These are phyloP conservation scores for Tanacetum coccineum DNA, from an alignment of 129 eudicot genomes.

Conservation along the genomic window DNA sequence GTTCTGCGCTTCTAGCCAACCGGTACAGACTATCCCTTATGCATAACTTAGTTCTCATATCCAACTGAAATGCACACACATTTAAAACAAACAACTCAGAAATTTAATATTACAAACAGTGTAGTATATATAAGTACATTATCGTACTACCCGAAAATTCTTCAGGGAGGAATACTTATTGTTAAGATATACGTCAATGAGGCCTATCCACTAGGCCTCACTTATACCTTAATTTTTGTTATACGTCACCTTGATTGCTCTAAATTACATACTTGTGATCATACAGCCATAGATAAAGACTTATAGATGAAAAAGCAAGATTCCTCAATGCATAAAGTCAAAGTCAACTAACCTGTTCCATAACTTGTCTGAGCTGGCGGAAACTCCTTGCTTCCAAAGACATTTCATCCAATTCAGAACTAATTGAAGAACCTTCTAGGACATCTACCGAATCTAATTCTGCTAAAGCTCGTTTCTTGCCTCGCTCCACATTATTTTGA, in stretches of 20 bases:
- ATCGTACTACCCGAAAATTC: background rate
- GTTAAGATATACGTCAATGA: background rate
- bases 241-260: too few species aligned
- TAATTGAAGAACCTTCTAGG: slow-evolving; percentile 50
- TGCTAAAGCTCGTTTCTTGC: slow-evolving; percentile 25
- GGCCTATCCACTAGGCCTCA: background rate
- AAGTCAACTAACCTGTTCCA: slow-evolving; percentile 61
- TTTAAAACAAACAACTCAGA: slow-evolving; percentile 20
- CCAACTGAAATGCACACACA: slow-evolving; percentile 59
- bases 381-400: slow-evolving; percentile 77
- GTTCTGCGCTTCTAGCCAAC: slow-evolving; percentile 93
- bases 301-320: background rate
- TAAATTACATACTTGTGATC: too few species aligned
- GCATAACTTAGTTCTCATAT: slow-evolving; percentile 78
- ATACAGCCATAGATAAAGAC: too few species aligned
- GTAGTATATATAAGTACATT: background rate
- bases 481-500: slow-evolving; percentile 37
- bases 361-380: slow-evolving; percentile 75
- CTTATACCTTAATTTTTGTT: too few species aligned
- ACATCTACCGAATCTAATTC: slow-evolving; percentile 42
- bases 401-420: slow-evolving; percentile 53
- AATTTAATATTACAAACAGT: background rate
- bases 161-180: background rate
- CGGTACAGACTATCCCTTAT: slow-evolving; percentile 94
- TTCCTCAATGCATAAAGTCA: background rate